Evolutionary conservation across 2,329 filamentous ascomycete species (phyloP).

Genomic region (Leptographium lundbergii): DNA sequence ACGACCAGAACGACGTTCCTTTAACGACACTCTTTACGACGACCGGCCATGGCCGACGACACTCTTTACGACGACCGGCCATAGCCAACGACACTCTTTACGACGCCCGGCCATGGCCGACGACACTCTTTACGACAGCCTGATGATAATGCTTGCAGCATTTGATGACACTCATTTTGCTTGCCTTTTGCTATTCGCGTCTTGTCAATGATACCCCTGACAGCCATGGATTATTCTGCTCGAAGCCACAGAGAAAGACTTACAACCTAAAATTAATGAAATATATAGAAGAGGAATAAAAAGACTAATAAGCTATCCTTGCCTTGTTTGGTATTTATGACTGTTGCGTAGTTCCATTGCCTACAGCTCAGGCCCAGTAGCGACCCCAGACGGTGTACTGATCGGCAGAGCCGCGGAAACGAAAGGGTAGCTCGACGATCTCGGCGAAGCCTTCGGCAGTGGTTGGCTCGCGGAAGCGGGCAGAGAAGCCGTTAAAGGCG

Average conservation of each 20-base stretch:
- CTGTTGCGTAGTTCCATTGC: too few species aligned
- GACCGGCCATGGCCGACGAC: too few species aligned
- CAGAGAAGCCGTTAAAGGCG: conserved; percentile 66
- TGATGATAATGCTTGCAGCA: background rate
- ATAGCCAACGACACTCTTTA: background rate
- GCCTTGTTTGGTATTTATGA: too few species aligned
- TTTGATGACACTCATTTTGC: background rate
- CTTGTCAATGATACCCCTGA: conserved; percentile 7
- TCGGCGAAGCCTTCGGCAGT: conserved; percentile 73
- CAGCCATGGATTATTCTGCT: background rate
- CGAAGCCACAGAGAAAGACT: background rate
- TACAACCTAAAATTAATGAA: background rate
- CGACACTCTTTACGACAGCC: background rate
- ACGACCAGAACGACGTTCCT: background rate
- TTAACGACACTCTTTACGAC: background rate
- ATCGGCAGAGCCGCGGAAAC: conserved; percentile 56
- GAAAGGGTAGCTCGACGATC: conserved; percentile 62
- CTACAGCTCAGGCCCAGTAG: conserved; percentile 52
- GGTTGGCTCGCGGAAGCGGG: conserved; percentile 60
- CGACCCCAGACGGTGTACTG: conserved; percentile 60
- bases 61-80: background rate
- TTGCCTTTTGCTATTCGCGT: background rate
- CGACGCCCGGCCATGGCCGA: too few species aligned
- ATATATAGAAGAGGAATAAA: background rate
- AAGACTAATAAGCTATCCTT: too few species aligned